A percentile compares a stretch with the other conserved stretches of the same genome.
phyloP scores from a whole-genome alignment of 75 land plant species.

The Picea sitchensis region DNA sequence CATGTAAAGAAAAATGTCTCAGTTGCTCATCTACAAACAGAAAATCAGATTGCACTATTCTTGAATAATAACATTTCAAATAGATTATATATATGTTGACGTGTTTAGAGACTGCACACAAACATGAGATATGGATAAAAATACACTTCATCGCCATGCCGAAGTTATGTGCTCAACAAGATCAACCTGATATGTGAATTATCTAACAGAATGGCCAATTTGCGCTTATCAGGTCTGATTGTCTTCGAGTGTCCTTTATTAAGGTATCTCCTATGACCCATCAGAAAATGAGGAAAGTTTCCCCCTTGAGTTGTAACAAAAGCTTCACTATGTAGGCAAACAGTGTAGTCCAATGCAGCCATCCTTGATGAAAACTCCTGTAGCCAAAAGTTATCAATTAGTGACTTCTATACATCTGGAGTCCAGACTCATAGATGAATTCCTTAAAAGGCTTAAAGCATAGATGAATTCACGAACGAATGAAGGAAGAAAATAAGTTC shows the following conservation, averaged over 20 bases:
- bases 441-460: not conserved
- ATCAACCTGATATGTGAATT: conserved; percentile 51
- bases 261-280: conserved; percentile 83
- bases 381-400: conserved; percentile 1
- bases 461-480: not conserved
- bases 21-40: too few species aligned
- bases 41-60: too few species aligned
- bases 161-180: not conserved
- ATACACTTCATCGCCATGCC: too few species aligned
- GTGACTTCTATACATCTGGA: not conserved
- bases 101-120: too few species aligned
- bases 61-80: too few species aligned
- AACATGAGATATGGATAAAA: too few species aligned
- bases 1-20: too few species aligned
- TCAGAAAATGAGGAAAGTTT: conserved; percentile 83
- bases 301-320: conserved; percentile 94
- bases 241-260: conserved; percentile 83
- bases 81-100: too few species aligned
- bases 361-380: conserved; percentile 79
- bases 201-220: conserved; percentile 59
- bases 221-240: conserved; percentile 72
- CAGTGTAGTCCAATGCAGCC: conserved; percentile 84
- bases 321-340: conserved; percentile 76
- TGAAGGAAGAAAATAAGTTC: not conserved
- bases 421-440: not conserved